phyloP scores from a whole-genome alignment of 257 asterid species.

The Lantana camara region DNA sequence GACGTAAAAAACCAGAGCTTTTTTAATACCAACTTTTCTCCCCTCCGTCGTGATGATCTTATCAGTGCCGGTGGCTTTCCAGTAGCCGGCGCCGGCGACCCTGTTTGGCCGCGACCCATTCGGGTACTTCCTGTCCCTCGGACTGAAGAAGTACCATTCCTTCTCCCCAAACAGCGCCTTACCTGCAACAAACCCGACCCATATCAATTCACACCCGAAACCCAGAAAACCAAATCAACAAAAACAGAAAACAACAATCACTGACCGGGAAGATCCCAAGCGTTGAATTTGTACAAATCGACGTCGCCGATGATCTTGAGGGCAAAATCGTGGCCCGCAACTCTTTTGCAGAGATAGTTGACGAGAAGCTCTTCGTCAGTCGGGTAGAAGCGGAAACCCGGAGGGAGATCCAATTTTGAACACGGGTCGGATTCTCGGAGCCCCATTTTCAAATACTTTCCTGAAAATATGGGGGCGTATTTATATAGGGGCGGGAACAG shows the following conservation, averaged over 20 bases:
- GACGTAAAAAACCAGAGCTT: conserved; percentile 74
- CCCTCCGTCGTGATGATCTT: conserved; percentile 59
- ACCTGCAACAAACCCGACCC: conserved; percentile 34
- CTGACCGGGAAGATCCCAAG: conserved; percentile 86
- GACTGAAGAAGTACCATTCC: conserved; percentile 86
- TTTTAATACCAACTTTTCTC: conserved; percentile 73
- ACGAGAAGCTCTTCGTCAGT: conserved; percentile 85
- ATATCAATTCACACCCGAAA: too few relatives aligned
- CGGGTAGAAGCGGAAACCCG: conserved; percentile 82
- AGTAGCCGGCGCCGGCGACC: conserved; percentile 78
- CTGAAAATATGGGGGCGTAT: conserved; percentile 34
- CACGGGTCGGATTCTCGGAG: conserved; percentile 66
- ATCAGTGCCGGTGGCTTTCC: conserved; percentile 93
- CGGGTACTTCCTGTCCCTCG: conserved; percentile 77
- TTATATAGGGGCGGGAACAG: conserved; percentile 35
- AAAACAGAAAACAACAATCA: too few relatives aligned
- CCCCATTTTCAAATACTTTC: conserved; percentile 52
- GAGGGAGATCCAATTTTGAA: conserved; percentile 69
- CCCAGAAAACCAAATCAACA: neutral
- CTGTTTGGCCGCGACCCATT: conserved; percentile 83
- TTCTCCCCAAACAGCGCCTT: conserved; percentile 80
- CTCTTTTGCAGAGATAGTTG: conserved; percentile 65
- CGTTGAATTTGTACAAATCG: conserved; percentile 77
- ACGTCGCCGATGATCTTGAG: conserved; percentile 67
- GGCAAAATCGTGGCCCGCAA: conserved; percentile 68